A percentile compares a stretch with the other conserved stretches of the same genome.
These are phyloP conservation scores for Mucor piriformis DNA, from an alignment of 371 early-diverging fungal genomes.

Conservation along the genomic window DNA sequence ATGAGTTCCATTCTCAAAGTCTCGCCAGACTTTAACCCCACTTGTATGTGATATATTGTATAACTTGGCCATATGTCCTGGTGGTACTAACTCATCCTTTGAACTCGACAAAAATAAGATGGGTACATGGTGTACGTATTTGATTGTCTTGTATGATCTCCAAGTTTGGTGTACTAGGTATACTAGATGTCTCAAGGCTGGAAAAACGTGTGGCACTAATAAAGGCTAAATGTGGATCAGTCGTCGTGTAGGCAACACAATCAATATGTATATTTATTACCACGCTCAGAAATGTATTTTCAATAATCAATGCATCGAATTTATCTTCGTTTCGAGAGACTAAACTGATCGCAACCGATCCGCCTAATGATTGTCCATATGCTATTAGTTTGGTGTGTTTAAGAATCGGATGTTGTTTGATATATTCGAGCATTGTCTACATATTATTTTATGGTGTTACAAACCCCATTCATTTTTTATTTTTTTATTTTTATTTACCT, in stretches of 20 bases:
- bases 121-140: slow-evolving; percentile 68
- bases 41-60: slow-evolving; percentile 59
- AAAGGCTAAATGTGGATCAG: slow-evolving; percentile 58
- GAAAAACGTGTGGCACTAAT: slow-evolving; percentile 85
- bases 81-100: slow-evolving; percentile 89
- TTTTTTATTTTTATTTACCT: slow-evolving; percentile 49
- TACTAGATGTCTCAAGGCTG: slow-evolving; percentile 67
- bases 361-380: slow-evolving; percentile 95
- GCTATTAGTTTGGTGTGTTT: slow-evolving; percentile 78
- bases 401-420: slow-evolving; percentile 71
- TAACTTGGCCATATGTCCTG: slow-evolving; percentile 81
- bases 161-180: slow-evolving; percentile 90
- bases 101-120: slow-evolving; percentile 83
- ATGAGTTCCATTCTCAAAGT: slow-evolving; percentile 86
- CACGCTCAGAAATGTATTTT: slow-evolving; percentile 93
- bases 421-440: slow-evolving; percentile 82
- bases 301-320: slow-evolving; percentile 84
- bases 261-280: slow-evolving; percentile 38
- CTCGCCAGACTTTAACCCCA: slow-evolving; percentile 59
- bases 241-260: background rate
- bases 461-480: background rate
- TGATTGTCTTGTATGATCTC: slow-evolving; percentile 79
- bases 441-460: slow-evolving; percentile 1
- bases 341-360: slow-evolving; percentile 91
- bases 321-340: slow-evolving; percentile 72